Evolutionary conservation across 1,284 basidiomycete species (phyloP), one percentile per base, ranked within the genome.

Genomic region (Apiotrichum gamsii): DNA sequence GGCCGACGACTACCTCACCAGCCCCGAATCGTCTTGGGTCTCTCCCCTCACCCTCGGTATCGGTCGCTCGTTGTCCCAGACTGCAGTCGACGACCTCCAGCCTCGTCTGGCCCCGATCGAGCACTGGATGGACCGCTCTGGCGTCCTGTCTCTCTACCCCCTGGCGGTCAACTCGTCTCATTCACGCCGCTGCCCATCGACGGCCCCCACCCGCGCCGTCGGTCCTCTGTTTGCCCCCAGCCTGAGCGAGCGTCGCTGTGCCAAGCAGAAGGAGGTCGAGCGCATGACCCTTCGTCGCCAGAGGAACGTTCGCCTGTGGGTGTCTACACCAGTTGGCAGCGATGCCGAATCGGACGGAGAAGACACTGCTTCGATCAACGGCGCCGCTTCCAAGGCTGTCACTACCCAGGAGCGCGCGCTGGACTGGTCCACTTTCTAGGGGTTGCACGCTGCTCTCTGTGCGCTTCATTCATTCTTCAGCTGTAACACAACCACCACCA

Each of bases 81-180:
- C 39, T 9, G 43, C 41, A 13, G 20, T 50, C 20, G 21, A 25
- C 18, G 49, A 51, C 25, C 23, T 43, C 14, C 35, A 49, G 9
- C 19, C 49, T 11, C 41, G 52, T 20, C 56, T 68, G 9, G 67
- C 67, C 1, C 67, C 68, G 5, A 60, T 68, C 32, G 61, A 65
- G 39, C 40, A 55, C 8, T 70, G 68, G 68, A 70, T 69, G 68
- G 68, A 62, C 42, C 52, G 54, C 19, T 61, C 58, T 0, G 68
- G 67, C 16, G 54, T 70, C 14, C 58, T 70, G 15, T 69, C 67
- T 4, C 63, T 70, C 38, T 70, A 70, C 47, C 68, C 68, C 1
- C 58, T 70, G 14, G 67, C 67, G 2, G 64, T 62, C 35, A 52
- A 61, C 19, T 39, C 65, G 2, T 67, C 62, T 15, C 63, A 59